Evolutionary conservation across 106 monocot species (phyloP).

Genomic region (Dioscorea zingiberensis): DNA sequence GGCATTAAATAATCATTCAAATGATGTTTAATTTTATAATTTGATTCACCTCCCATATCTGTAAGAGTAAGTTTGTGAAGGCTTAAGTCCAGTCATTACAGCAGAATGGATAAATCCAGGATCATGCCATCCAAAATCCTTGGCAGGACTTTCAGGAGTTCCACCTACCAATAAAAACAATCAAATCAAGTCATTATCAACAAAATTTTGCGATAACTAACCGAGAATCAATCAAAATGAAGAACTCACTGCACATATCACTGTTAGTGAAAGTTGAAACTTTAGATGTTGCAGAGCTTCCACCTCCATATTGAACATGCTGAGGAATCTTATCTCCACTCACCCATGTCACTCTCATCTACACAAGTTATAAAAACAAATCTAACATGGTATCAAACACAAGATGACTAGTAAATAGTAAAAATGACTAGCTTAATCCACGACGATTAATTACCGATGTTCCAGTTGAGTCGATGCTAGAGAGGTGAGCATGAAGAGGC

Average conservation of each 20-base stretch:
- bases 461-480: constrained; percentile 50
- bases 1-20: too few species aligned
- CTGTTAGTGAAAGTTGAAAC: constrained; percentile 44
- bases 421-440: not conserved
- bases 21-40: not conserved
- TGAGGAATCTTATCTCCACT: constrained; percentile 55
- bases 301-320: constrained; percentile 38
- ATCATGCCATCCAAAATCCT: constrained; percentile 82
- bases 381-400: too few species aligned
- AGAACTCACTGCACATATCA: constrained; percentile 68
- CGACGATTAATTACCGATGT: constrained; percentile 37
- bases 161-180: constrained; percentile 12
- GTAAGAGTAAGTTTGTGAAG: constrained; percentile 51
- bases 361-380: not conserved
- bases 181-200: not conserved
- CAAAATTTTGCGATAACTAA: not conserved
- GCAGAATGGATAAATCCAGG: constrained; percentile 80
- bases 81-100: constrained; percentile 49
- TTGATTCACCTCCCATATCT: constrained; percentile 53
- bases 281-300: constrained; percentile 24
- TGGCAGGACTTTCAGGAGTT: constrained; percentile 46
- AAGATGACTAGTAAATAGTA: too few species aligned
- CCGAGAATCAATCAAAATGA: not conserved
- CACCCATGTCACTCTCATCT: constrained; percentile 76
- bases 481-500: constrained; percentile 59